Conservation (phyloP, 805 yeast species). For the Vanderwaltozyma yarrowii region DNA sequence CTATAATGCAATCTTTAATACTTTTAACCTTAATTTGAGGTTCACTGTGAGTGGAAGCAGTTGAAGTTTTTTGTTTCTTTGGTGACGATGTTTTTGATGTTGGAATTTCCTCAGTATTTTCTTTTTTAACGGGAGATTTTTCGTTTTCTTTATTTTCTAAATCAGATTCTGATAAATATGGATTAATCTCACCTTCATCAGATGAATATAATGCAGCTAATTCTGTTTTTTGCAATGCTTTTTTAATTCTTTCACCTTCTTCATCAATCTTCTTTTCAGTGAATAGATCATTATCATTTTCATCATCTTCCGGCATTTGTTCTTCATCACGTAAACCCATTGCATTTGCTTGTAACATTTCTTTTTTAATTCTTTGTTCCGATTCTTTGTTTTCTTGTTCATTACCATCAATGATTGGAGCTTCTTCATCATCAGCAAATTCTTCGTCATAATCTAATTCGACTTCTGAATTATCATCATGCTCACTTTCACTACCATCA, state of each 20-base stretch:
- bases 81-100: constrained; percentile 20
- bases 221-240: constrained; percentile 76
- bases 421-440: constrained; percentile 98
- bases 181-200: constrained; percentile 81
- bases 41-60: constrained; percentile 15
- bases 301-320: constrained; percentile 47
- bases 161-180: constrained; percentile 67
- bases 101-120: constrained; percentile 30
- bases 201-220: constrained; percentile 66
- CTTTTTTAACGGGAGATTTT: constrained; percentile 31
- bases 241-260: constrained; percentile 79
- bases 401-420: constrained; percentile 91
- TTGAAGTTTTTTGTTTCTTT: constrained; percentile 11
- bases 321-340: constrained; percentile 53
- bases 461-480: constrained; percentile 71
- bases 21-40: constrained; percentile 35
- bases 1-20: constrained; percentile 43
- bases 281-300: constrained; percentile 60
- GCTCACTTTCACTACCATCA: constrained; percentile 28
- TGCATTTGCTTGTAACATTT: constrained; percentile 74
- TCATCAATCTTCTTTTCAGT: constrained; percentile 74
- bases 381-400: constrained; percentile 91
- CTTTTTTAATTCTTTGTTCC: constrained; percentile 72
- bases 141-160: constrained; percentile 37
- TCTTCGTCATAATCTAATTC: constrained; percentile 94